phyloP scores from a whole-genome alignment of 2,329 filamentous ascomycete species.

The Colletotrichum costaricense region DNA sequence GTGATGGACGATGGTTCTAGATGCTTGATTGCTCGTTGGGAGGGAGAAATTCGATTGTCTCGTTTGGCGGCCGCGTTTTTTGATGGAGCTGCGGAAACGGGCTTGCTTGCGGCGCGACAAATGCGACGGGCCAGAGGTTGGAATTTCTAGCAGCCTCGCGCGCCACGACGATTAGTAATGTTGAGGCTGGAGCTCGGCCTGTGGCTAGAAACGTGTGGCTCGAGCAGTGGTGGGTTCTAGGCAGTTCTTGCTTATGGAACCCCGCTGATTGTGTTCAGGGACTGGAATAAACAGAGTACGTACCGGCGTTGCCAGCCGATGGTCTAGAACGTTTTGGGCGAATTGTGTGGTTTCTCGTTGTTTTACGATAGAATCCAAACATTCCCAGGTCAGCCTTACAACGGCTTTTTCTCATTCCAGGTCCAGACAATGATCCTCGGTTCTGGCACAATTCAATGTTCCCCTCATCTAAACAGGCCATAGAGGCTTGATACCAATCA shows the following conservation, averaged over 20 bases:
- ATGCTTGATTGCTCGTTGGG: slow-evolving; percentile 1
- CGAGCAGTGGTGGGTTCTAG: not conserved
- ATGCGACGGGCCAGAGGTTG: slow-evolving; percentile 18
- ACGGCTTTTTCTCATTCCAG: not conserved
- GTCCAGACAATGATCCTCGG: not conserved
- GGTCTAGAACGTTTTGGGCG: slow-evolving; percentile 20
- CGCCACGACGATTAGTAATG: slow-evolving; percentile 29
- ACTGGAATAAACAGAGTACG: slow-evolving; percentile 3
- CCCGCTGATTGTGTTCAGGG: not conserved
- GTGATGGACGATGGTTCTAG: not conserved
- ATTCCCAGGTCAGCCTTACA: slow-evolving; percentile 22
- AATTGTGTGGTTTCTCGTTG: not conserved
- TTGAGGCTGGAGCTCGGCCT: slow-evolving; percentile 12
- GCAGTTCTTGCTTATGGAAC: not conserved
- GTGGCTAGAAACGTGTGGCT: not conserved
- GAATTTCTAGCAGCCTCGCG: slow-evolving; percentile 34
- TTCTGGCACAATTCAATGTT: not conserved
- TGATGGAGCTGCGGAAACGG: not conserved
- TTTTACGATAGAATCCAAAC: not conserved
- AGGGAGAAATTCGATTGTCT: not conserved
- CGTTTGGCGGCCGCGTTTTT: slow-evolving; percentile 1
- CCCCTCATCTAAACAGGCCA: not conserved
- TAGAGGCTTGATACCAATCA: not conserved
- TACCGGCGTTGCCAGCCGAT: not conserved
- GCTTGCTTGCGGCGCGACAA: slow-evolving; percentile 15